These are phyloP conservation scores for Panaeolus cyanescens DNA, from an alignment of 768 basidiomycete genomes.

Conservation along the genomic window DNA sequence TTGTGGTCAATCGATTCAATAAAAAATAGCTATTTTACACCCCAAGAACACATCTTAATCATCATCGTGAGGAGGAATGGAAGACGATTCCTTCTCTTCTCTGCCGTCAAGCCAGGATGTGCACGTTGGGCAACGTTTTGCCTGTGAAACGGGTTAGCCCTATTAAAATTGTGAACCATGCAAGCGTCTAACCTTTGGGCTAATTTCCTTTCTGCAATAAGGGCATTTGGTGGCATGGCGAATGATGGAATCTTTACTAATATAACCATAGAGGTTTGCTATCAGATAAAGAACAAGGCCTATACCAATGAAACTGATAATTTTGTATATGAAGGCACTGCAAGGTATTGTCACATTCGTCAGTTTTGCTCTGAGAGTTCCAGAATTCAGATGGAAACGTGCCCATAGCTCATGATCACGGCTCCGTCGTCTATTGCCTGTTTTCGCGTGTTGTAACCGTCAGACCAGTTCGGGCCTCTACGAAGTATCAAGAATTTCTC, in stretches of 20 bases:
- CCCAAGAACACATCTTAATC: no score
- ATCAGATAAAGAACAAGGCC: slow-evolving; percentile 39
- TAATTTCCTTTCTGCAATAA: slow-evolving; percentile 45
- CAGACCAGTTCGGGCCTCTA: slow-evolving; percentile 27
- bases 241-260: slow-evolving; percentile 44
- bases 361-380: no score
- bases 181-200: slow-evolving; percentile 33
- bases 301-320: slow-evolving; percentile 39
- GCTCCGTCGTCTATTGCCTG: slow-evolving; percentile 49
- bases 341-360: not conserved
- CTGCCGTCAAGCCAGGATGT: slow-evolving; percentile 44
- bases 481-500: slow-evolving; percentile 43
- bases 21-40: no score
- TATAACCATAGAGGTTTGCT: slow-evolving; percentile 35
- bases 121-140: slow-evolving; percentile 39
- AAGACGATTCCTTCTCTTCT: slow-evolving; percentile 34
- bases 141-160: slow-evolving; percentile 22
- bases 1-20: no score
- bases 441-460: slow-evolving; percentile 42
- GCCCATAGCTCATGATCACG: slow-evolving; percentile 40
- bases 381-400: not conserved
- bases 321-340: slow-evolving; percentile 38
- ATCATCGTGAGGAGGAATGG: slow-evolving; percentile 10
- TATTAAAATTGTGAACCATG: not conserved
- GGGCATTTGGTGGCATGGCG: slow-evolving; percentile 38